These are phyloP conservation scores for Juglanconis juglandina DNA, from an alignment of 2,329 filamentous ascomycete genomes.

Conservation along the genomic window DNA sequence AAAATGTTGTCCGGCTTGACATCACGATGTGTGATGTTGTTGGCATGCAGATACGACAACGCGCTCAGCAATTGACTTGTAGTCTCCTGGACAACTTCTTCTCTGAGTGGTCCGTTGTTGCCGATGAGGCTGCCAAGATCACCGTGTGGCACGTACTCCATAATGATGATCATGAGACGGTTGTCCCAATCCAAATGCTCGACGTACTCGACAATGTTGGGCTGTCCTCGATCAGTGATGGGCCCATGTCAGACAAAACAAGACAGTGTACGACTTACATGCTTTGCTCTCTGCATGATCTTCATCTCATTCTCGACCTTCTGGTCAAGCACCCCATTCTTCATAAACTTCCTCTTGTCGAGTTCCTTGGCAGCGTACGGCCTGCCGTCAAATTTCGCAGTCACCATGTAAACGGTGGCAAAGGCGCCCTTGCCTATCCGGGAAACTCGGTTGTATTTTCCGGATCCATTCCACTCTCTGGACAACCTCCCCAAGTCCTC, in stretches of 20 bases:
- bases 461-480: slow-evolving; percentile 78
- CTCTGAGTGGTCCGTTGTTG: slow-evolving; percentile 59
- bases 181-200: slow-evolving; percentile 81
- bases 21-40: slow-evolving; percentile 94
- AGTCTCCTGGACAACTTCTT: slow-evolving; percentile 67
- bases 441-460: slow-evolving; percentile 77
- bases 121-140: slow-evolving; percentile 75
- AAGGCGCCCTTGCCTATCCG: slow-evolving; percentile 91
- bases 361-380: slow-evolving; percentile 92
- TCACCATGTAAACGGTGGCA: slow-evolving; percentile 87
- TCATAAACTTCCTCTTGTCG: slow-evolving; percentile 89
- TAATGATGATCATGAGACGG: slow-evolving; percentile 89
- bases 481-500: slow-evolving; percentile 35
- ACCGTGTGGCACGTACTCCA: slow-evolving; percentile 84
- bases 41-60: slow-evolving; percentile 78
- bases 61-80: slow-evolving; percentile 75
- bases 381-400: slow-evolving; percentile 76
- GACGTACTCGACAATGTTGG: slow-evolving; percentile 87
- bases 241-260: neutral
- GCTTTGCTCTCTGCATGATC: slow-evolving; percentile 83
- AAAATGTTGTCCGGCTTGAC: slow-evolving; percentile 98
- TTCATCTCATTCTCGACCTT: slow-evolving; percentile 97
- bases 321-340: slow-evolving; percentile 82
- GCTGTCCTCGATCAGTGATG: slow-evolving; percentile 40
- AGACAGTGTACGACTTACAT: slow-evolving; percentile 54